Conservation (phyloP, 1,284 basidiomycete genomes). For the Anthracocystis walkeri region DNA sequence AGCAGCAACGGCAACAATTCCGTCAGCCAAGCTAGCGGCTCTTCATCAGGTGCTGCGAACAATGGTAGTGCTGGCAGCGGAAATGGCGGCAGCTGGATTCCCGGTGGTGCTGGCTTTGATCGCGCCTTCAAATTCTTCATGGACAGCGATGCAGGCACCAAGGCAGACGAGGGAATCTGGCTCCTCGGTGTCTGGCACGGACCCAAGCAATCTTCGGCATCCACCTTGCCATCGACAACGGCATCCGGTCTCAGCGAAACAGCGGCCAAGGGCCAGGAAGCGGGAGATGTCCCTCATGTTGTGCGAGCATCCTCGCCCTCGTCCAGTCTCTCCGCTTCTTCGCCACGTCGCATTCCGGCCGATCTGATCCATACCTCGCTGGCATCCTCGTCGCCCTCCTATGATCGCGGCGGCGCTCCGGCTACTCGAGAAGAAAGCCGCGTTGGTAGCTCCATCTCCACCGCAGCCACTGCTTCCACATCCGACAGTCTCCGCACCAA, state of each 20-base stretch:
- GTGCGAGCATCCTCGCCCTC: constrained; percentile 25
- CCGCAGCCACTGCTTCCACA: constrained; percentile 24
- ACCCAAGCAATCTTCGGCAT: constrained; percentile 23
- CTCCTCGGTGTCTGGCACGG: constrained; percentile 63
- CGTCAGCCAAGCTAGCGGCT: constrained; percentile 3
- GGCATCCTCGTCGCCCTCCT: constrained; percentile 16
- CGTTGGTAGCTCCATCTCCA: constrained; percentile 41
- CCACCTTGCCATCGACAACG: constrained; percentile 1
- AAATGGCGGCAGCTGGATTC: constrained; percentile 29
- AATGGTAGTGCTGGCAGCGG: not conserved
- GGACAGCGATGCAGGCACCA: constrained; percentile 37
- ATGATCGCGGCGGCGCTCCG: constrained; percentile 8
- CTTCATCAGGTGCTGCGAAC: not conserved
- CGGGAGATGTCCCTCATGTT: constrained; percentile 1
- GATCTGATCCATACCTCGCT: constrained; percentile 25
- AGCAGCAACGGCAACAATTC: constrained; percentile 4
- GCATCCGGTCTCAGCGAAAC: not conserved
- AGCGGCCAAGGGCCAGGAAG: constrained; percentile 9
- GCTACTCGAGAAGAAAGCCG: constrained; percentile 17
- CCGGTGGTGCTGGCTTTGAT: constrained; percentile 51
- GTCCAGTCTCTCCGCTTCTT: constrained; percentile 18
- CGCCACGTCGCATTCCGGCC: constrained; percentile 18
- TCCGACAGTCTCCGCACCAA: constrained; percentile 33
- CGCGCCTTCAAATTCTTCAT: constrained; percentile 63
- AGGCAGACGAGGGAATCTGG: constrained; percentile 57